Percentiles rank a stretch among this genome's conserved stretches.
These are phyloP conservation scores for Cercospora nicotianae DNA, from an alignment of 2,329 filamentous ascomycete species.

Conservation along the genomic window DNA sequence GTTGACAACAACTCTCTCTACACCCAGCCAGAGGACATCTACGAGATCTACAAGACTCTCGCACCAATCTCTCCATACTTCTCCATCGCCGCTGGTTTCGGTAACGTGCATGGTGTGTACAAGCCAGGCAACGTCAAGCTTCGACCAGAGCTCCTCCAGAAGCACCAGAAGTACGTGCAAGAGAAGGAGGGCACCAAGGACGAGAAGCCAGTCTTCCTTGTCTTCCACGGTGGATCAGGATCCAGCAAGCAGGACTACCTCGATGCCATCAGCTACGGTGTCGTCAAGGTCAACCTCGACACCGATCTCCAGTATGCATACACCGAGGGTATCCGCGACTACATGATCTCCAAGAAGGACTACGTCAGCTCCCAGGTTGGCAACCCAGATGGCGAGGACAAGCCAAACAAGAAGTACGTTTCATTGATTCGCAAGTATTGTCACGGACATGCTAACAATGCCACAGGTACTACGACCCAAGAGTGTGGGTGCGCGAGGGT, in stretches of 20 bases:
- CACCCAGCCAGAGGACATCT: slow-evolving; percentile 96
- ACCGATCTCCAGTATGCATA: slow-evolving; percentile 98
- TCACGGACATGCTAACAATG: slow-evolving; percentile 28
- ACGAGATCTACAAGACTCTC: slow-evolving; percentile 84
- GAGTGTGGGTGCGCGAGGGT: slow-evolving; percentile 93
- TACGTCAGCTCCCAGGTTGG: slow-evolving; percentile 85
- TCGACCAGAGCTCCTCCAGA: slow-evolving; percentile 89
- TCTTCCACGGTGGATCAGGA: slow-evolving; percentile 98
- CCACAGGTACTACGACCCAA: slow-evolving; percentile 61
- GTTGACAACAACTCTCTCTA: slow-evolving; percentile 97
- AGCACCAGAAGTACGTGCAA: slow-evolving; percentile 92
- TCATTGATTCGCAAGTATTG: slow-evolving; percentile 42
- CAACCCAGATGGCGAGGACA: slow-evolving; percentile 92
- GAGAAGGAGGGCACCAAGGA: slow-evolving; percentile 70
- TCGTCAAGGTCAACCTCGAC: slow-evolving; percentile 99
- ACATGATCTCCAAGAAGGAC: slow-evolving; percentile 90
- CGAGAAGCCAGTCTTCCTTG: slow-evolving; percentile 95
- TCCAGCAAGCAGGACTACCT: slow-evolving; percentile 87
- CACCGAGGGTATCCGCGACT: slow-evolving; percentile 89
- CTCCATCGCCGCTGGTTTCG: slow-evolving; percentile 96
- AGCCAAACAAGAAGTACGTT: slow-evolving; percentile 93
- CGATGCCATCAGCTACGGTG: slow-evolving; percentile 86
- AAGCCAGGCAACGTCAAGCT: slow-evolving; percentile 97
- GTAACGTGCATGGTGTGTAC: slow-evolving; percentile 99
- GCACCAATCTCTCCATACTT: slow-evolving; percentile 89